phyloP scores from a whole-genome alignment of 306 rosid species.

The Abrus precatorius region DNA sequence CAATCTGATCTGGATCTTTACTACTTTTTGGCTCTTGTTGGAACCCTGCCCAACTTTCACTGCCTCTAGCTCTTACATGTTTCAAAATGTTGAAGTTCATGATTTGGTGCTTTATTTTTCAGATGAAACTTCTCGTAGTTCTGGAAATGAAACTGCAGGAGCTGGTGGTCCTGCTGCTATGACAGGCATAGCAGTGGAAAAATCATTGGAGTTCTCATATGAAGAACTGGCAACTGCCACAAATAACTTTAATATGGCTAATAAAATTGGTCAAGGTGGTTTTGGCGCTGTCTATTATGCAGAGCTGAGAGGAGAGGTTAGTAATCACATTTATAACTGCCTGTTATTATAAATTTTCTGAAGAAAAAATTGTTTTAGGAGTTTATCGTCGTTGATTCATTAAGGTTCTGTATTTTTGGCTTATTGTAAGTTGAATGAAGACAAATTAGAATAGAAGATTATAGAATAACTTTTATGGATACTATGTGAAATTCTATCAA shows the following conservation, averaged over 20 bases:
- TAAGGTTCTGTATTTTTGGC: not conserved
- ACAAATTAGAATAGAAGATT: constrained; percentile 22
- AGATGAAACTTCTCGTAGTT: constrained; percentile 53
- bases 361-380: not conserved
- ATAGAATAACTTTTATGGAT: constrained; percentile 1
- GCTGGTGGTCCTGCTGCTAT: constrained; percentile 54
- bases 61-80: constrained; percentile 17
- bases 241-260: constrained; percentile 75
- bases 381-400: constrained; percentile 20
- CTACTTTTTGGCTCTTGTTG: constrained; percentile 30
- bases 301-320: constrained; percentile 97
- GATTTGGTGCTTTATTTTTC: constrained; percentile 37
- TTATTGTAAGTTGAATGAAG: constrained; percentile 32
- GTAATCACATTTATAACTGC: constrained; percentile 48
- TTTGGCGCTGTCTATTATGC: constrained; percentile 96
- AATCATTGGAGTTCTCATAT: constrained; percentile 88
- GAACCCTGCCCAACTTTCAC: constrained; percentile 18
- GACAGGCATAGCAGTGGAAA: constrained; percentile 78
- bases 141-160: constrained; percentile 51
- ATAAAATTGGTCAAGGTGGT: constrained; percentile 96
- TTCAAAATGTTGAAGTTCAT: constrained; percentile 15
- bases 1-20: constrained; percentile 11
- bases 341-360: constrained; percentile 8
- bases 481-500: constrained; percentile 11
- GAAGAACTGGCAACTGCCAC: constrained; percentile 91